Evolutionary conservation across 495 filamentous ascomycete genomes (phyloP).

Genomic region (Elaphomyces granulatus): DNA sequence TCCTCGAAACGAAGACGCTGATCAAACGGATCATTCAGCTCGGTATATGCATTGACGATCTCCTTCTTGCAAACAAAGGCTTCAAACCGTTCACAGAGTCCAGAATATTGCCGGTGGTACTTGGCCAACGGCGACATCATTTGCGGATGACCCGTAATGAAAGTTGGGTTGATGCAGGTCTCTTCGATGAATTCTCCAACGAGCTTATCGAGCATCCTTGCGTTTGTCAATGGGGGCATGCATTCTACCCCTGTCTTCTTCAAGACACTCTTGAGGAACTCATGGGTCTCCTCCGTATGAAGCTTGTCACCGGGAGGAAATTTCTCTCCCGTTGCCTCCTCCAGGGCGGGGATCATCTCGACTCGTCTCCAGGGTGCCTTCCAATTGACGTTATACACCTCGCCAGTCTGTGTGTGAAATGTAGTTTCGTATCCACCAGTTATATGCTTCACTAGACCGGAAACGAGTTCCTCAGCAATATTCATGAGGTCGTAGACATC

Average conservation of each 20-base stretch:
- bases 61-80: conserved; percentile 97
- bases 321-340: conserved; percentile 77
- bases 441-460: conserved; percentile 77
- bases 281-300: conserved; percentile 73
- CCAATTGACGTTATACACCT: conserved; percentile 88
- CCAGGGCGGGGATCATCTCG: conserved; percentile 92
- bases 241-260: conserved; percentile 88
- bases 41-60: conserved; percentile 92
- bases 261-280: conserved; percentile 69
- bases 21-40: conserved; percentile 95
- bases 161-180: conserved; percentile 87
- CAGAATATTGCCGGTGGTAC: conserved; percentile 65
- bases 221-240: conserved; percentile 78
- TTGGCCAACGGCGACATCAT: conserved; percentile 98
- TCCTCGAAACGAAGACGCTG: conserved; percentile 91
- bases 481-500: conserved; percentile 90
- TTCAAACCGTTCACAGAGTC: conserved; percentile 93
- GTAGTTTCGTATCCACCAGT: conserved; percentile 74
- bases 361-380: conserved; percentile 83
- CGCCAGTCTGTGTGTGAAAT: conserved; percentile 68
- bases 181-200: conserved; percentile 94
- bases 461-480: conserved; percentile 87
- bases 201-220: conserved; percentile 95
- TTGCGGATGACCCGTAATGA: conserved; percentile 86
- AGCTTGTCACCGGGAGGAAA: conserved; percentile 84